phyloP scores from a whole-genome alignment of 176 grass and related monocot genomes.

The Avena eriantha region DNA sequence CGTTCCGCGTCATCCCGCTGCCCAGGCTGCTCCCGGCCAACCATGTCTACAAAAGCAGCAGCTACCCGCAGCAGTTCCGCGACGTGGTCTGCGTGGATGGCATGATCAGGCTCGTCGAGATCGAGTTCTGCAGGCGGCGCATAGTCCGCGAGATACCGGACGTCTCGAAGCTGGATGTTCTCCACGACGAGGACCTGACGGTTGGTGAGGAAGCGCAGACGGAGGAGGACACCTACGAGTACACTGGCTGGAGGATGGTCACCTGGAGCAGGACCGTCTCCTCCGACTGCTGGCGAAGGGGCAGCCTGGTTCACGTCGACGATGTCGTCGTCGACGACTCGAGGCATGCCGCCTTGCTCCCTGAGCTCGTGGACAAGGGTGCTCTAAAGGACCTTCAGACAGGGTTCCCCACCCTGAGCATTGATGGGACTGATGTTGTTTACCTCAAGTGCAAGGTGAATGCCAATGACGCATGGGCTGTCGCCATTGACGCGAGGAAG shows the following conservation, averaged over 20 bases:
- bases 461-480: not conserved
- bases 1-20: not conserved
- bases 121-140: not conserved
- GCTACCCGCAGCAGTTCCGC: not conserved
- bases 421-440: not conserved
- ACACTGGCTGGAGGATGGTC: not conserved
- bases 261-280: not conserved
- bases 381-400: not conserved
- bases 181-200: not conserved
- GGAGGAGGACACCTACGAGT: not conserved
- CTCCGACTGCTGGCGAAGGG: not conserved
- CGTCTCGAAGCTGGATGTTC: not conserved
- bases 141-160: not conserved
- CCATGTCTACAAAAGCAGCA: not conserved
- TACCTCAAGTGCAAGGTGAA: not conserved
- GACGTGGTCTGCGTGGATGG: no score
- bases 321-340: not conserved
- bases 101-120: not conserved
- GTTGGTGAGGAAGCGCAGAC: not conserved
- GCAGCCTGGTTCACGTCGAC: not conserved
- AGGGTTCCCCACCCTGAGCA: not conserved
- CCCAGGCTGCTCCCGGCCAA: not conserved
- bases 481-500: not conserved
- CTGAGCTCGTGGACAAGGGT: not conserved
- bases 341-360: not conserved